These are phyloP conservation scores for Ceriops tagal DNA, from an alignment of 345 rosid genomes.

Conservation along the genomic window DNA sequence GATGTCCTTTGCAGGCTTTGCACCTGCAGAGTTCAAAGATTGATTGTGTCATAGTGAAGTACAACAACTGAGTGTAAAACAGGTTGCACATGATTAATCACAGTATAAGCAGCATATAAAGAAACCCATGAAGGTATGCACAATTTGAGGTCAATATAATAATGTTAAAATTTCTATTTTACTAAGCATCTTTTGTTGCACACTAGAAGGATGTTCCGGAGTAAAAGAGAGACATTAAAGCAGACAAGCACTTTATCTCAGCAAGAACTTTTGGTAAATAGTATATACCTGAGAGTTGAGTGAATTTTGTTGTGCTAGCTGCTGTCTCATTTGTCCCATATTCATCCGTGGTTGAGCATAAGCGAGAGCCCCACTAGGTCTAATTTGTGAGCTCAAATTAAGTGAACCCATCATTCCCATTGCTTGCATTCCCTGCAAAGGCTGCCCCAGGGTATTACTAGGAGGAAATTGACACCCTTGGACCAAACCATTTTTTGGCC, in stretches of 20 bases:
- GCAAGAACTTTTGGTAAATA: neutral
- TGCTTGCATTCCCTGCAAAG: conserved; percentile 81
- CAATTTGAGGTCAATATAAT: neutral
- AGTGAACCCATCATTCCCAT: conserved; percentile 75
- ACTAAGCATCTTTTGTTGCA: neutral
- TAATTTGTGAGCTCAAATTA: conserved; percentile 62
- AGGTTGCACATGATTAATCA: neutral
- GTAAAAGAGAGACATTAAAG: neutral
- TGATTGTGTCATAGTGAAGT: conserved; percentile 7
- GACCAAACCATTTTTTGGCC: conserved; percentile 74
- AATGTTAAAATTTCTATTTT: neutral
- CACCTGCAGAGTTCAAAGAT: conserved; percentile 43
- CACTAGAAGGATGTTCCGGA: neutral
- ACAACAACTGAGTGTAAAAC: neutral
- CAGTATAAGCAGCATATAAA: neutral
- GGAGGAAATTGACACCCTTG: conserved; percentile 80
- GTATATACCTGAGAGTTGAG: conserved; percentile 61
- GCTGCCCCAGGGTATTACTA: conserved; percentile 66
- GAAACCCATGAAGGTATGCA: neutral
- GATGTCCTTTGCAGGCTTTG: conserved; percentile 70
- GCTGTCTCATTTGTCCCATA: conserved; percentile 70
- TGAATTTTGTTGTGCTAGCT: conserved; percentile 61
- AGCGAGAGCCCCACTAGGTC: conserved; percentile 52
- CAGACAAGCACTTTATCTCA: neutral
- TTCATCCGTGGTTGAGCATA: conserved; percentile 69